Base-by-base conservation (phyloP, 1,284 basidiomycete genomes). In the Cerioporus squamosus region DNA sequence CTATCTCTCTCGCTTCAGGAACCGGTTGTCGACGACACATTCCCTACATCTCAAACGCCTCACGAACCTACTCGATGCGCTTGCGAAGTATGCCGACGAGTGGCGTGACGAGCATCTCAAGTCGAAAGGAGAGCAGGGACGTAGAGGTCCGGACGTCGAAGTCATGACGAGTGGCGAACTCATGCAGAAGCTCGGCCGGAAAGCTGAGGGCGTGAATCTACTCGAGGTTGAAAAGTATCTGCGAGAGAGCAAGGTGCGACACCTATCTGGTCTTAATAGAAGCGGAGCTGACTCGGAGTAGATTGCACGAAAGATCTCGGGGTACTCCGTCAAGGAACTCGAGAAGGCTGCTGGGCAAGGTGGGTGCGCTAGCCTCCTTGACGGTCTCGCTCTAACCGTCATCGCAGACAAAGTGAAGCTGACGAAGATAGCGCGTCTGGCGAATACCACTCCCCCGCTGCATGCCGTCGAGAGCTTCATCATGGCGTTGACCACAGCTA, bases 391-490 rank as follows among this genome's bases (percentile, higher is more conserved):
- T 9, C 26, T 47, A 17, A 31, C 29, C n/a, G 20, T 44, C 33
- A 12, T 23, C 2, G 38, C 59, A 73, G 73, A 68, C 24, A 55
- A 63, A 17, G 64, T 70, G 59, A 72, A 66, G 53, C 70, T 63
- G 55, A 66, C 72, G 52, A 68, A 70, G 57, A 69, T 74, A 40
- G 72, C 66, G 63, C 55, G 80, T 74, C 22, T 72, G 15, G 55
- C 67, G 14, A 67, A 57, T 36, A 66, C 67, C 6, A 84, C 92
- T n/a, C 88, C 94, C 0, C 90, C 94, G 2, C 79, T 99, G 59
- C 92, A 95, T 70, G 76, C 81, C 0, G 88, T 98, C 20, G 94
- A 98, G 74, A 79, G 87, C 22, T 94, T 98, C 68, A 83, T 99
- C 66, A 71, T 94, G 2, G 88, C 93, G 0, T 78, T 99, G 22